phyloP scores from a whole-genome alignment of 768 basidiomycete species.

The Pleurotus giganteus region DNA sequence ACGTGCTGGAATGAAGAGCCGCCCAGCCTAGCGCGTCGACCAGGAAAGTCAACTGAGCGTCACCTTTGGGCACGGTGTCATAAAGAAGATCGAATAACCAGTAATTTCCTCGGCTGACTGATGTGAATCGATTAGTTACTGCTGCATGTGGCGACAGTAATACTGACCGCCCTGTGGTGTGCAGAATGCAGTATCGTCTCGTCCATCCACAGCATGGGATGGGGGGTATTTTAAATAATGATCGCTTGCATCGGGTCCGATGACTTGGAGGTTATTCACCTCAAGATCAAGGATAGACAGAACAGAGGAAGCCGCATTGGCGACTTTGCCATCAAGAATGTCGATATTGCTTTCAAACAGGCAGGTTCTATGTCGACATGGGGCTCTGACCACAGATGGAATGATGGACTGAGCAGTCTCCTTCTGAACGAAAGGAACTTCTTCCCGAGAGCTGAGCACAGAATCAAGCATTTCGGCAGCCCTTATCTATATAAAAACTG shows the following conservation, averaged over 20 bases:
- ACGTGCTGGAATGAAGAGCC: not conserved
- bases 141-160: not conserved
- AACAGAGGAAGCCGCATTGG: conserved; percentile 22
- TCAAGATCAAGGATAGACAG: conserved; percentile 44
- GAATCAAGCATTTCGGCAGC: conserved; percentile 45
- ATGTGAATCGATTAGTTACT: not conserved
- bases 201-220: conserved; percentile 56
- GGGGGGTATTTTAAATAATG: conserved; percentile 45
- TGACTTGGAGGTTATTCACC: conserved; percentile 23
- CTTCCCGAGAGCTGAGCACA: not conserved
- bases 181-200: conserved; percentile 46
- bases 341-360: conserved; percentile 52
- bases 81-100: not conserved
- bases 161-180: conserved; percentile 41
- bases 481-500: conserved; percentile 29
- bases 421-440: conserved; percentile 24
- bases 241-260: conserved; percentile 31
- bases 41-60: not conserved
- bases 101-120: not conserved
- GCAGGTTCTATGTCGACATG: conserved; percentile 45
- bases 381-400: conserved; percentile 25
- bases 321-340: conserved; percentile 33
- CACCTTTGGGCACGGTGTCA: not conserved
- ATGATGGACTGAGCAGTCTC: conserved; percentile 11
- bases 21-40: not conserved